Percentiles rank a stretch among this genome's conserved stretches.
phyloP scores from a whole-genome alignment of 768 basidiomycete genomes.

The Rhodotorula sphaerocarpa region DNA sequence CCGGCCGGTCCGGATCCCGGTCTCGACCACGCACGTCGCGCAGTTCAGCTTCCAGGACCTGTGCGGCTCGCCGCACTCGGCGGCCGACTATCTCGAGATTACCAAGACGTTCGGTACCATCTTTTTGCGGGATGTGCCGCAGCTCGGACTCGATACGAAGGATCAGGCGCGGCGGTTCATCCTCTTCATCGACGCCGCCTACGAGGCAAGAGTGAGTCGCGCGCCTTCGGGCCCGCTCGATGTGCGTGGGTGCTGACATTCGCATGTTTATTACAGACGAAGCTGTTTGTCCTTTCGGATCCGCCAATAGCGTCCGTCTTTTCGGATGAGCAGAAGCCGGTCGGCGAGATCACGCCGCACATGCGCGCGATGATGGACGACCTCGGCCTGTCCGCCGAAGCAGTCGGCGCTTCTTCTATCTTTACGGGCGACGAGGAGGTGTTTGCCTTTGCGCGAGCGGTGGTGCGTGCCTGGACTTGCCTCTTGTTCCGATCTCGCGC shows the following conservation, averaged over 20 bases:
- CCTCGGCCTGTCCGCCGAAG: conserved; percentile 68
- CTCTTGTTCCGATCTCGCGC: background rate
- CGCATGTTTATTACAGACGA: conserved; percentile 52
- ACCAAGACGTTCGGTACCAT: conserved; percentile 79
- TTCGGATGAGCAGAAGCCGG: conserved; percentile 55
- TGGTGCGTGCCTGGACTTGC: conserved; percentile 37
- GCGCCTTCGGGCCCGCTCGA: background rate
- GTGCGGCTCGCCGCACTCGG: conserved; percentile 80
- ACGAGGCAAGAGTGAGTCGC: conserved; percentile 28
- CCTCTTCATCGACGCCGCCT: conserved; percentile 84
- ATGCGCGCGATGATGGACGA: conserved; percentile 94
- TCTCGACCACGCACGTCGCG: conserved; percentile 51
- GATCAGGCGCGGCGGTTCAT: conserved; percentile 90
- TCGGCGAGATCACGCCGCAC: conserved; percentile 53
- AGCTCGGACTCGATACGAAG: conserved; percentile 76
- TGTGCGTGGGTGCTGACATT: background rate
- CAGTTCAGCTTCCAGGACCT: conserved; percentile 77
- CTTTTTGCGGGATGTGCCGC: conserved; percentile 77
- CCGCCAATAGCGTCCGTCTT: conserved; percentile 86
- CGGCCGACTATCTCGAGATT: conserved; percentile 91
- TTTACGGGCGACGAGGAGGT: conserved; percentile 95
- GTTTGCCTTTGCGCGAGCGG: conserved; percentile 89
- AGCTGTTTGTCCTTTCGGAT: conserved; percentile 83
- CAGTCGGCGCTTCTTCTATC: conserved; percentile 74
- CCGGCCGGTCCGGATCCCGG: conserved; percentile 63